These are phyloP conservation scores for Fusarium paranaense DNA, from an alignment of 2,329 filamentous ascomycete species.

Conservation along the genomic window DNA sequence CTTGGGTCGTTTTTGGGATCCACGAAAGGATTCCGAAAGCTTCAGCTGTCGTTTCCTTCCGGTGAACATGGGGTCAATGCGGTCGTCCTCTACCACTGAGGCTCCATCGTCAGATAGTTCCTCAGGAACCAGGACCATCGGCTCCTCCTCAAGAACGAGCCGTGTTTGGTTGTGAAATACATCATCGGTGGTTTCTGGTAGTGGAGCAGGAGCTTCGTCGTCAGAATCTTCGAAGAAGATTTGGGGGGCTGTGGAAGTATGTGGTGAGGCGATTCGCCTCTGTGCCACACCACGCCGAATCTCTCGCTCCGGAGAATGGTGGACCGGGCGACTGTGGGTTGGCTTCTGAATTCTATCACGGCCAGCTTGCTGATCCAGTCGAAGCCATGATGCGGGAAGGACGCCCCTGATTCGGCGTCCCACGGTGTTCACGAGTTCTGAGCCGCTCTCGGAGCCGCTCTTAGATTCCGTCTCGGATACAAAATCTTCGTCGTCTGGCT, in stretches of 20 bases:
- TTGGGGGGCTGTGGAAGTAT: constrained; percentile 41
- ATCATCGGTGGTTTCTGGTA: constrained; percentile 37
- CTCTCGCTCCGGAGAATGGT: constrained; percentile 52
- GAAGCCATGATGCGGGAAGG: constrained; percentile 75
- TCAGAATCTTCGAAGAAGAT: constrained; percentile 62
- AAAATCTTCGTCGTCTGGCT: constrained; percentile 11
- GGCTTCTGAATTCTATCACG: constrained; percentile 48
- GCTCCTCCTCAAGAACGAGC: constrained; percentile 33
- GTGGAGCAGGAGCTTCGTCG: constrained; percentile 48
- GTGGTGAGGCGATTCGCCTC: constrained; percentile 50
- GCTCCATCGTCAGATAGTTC: constrained; percentile 47
- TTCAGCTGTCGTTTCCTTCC: constrained; percentile 55
- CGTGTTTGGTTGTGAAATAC: constrained; percentile 44
- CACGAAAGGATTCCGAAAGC: constrained; percentile 41
- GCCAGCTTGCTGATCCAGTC: constrained; percentile 64
- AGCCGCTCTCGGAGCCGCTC: constrained; percentile 55
- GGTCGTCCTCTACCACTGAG: constrained; percentile 62
- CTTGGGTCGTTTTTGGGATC: constrained; percentile 44
- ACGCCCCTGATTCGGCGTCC: constrained; percentile 68
- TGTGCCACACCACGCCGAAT: constrained; percentile 64
- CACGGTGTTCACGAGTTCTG: constrained; percentile 54
- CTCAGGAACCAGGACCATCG: constrained; percentile 7
- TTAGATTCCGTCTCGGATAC: constrained; percentile 48
- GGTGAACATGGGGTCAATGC: constrained; percentile 63
- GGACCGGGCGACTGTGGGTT: constrained; percentile 43